phyloP scores from a whole-genome alignment of 305 asterid species.

The Solanum hybrid region DNA sequence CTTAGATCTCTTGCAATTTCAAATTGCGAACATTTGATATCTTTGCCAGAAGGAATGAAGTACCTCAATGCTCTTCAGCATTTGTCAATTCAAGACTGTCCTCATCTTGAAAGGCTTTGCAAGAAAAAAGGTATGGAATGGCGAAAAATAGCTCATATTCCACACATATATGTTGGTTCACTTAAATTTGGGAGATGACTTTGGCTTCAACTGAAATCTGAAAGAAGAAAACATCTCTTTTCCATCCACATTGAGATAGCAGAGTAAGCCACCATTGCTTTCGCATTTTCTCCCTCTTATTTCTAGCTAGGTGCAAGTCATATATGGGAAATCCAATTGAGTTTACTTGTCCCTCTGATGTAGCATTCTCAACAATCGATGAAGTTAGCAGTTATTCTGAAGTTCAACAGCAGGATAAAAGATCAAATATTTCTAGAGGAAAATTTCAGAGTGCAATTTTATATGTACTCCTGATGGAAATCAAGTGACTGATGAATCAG shows the following conservation, averaged over 20 bases:
- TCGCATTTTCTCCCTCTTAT: not conserved
- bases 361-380: conserved; percentile 40
- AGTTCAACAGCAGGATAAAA: conserved; percentile 17
- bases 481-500: conserved; percentile 46
- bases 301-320: not conserved
- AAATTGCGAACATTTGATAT: conserved; percentile 15
- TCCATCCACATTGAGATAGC: not conserved
- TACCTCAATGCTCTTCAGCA: conserved; percentile 17
- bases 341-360: conserved; percentile 42
- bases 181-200: conserved; percentile 8
- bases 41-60: conserved; percentile 20
- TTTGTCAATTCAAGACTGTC: conserved; percentile 20
- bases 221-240: not conserved
- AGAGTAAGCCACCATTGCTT: not conserved
- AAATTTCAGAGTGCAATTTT: conserved; percentile 29
- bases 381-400: conserved; percentile 29
- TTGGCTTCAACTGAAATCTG: not conserved
- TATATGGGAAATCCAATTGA: conserved; percentile 52
- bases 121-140: conserved; percentile 22
- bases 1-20: conserved; percentile 22
- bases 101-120: conserved; percentile 18
- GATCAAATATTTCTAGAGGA: conserved; percentile 14
- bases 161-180: not conserved
- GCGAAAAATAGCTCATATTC: conserved; percentile 24
- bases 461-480: conserved; percentile 29